Base-by-base conservation (phyloP, 768 basidiomycete genomes). In the Tricholoma matsutake region DNA sequence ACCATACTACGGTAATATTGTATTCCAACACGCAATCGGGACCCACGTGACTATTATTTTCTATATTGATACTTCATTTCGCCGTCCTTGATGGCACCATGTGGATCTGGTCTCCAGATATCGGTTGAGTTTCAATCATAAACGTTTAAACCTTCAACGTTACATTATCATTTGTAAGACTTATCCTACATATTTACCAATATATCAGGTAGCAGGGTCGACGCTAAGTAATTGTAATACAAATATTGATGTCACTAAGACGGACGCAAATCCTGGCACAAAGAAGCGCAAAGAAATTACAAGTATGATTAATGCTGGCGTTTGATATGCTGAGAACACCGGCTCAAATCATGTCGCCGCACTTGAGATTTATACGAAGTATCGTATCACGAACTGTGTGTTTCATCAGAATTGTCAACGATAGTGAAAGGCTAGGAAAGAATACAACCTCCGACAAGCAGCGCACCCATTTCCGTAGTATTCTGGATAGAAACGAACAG, bases 341-440 rank as follows among this genome's bases (percentile, higher is more conserved):
- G 31, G 16, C 16, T 52, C n/a, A 53, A 6, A 53, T 53, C 51
- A 53, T 53, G 31, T 53, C 51, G 31, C 64, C 67, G n/a, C 75
- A 69, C 54, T 75, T 72, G 22, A 81, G 68, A 52, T 76, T 72
- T 61, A 76, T 74, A 8, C 76, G 76, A 11, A 80, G 62, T 43
- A 81, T 79, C 8, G 76, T 71, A 55, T 81, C 79, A 47, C 76
- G 76, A 16, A 80, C 71, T 72, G 53, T 60, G 43, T 11, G 39
- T 53, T 39, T 4, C 34, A 51, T 29, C 28, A 47, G 10, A 10
- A 6, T 53, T 0, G 28, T 22, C 22, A 22, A 6, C 39, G 34
- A 2, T 32, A 25, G 8, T 20, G 4, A 3, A 9, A 9, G 20
- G 43, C 14, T 4, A 3, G 31, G 10, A 43, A n/a, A 35, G 10